Evolutionary conservation across 495 filamentous ascomycete genomes (phyloP), one percentile per base, ranked within the genome.

Genomic region (Penicillium argentinense): DNA sequence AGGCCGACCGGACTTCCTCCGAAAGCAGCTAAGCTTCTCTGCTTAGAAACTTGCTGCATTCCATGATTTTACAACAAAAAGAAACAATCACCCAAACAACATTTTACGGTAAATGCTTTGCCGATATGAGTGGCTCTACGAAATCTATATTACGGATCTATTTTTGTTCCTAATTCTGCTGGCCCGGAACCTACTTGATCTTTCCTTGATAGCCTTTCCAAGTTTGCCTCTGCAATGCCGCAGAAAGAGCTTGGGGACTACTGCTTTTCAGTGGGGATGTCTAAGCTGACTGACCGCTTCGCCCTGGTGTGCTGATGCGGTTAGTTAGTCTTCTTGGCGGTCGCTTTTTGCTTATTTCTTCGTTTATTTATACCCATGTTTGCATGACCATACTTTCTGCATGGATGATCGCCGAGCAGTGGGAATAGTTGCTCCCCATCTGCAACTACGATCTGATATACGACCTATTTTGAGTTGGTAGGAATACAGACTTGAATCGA

Each of bases 281-380:
- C 17, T n/a, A 36, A 9, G 11, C 5, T 17, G 17, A 9, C 29
- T 13, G 27, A 12, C 13, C 30, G 40, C 40, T 28, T 25, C 13
- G 12, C 33, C 30, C 9, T 12, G 44, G 23, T 39, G 19, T 9
- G 33, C 44, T 47, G 34, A 47, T 47, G 24, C 44, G 39, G 44
- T 30, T 11, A 14, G 17, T 14, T 9, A 19, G 33, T 21, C 8
- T 37, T 13, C 17, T 7, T 44, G 29, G 8, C 21, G 5, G 19
- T 33, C 4, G 25, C 14, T 43, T 32, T 33, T 19, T 24, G 3
- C 16, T 26, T 46, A 44, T 52, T 49, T 3, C 14, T 29, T 37
- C 46, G 3, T 29, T 50, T 37, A 45, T 46, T 32, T 44, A 49
- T 48, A 38, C 39, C 51, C 42, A 49, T 34, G 26, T 36, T 36